These are phyloP conservation scores for Phytopythium mirpurense DNA, from an alignment of 352 stramenopile species.

Conservation along the genomic window DNA sequence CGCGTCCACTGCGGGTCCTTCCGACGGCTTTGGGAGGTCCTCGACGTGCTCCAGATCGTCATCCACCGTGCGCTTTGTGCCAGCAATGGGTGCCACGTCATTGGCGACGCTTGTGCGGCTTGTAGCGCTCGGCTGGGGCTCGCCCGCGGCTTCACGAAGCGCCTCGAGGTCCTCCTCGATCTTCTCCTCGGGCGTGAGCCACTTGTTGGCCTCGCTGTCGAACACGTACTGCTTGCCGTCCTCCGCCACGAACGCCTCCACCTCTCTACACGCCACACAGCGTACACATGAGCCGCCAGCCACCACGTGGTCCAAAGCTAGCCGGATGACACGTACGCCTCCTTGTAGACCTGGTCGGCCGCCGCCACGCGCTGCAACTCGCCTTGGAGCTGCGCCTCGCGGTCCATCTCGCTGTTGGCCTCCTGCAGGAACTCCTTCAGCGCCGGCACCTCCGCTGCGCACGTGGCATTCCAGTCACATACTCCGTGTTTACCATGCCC, in stretches of 20 bases:
- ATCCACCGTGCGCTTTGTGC: constrained; percentile 12
- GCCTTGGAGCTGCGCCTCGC: constrained; percentile 41
- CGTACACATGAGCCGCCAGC: neutral
- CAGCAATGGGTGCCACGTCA: neutral
- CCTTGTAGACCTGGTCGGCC: constrained; percentile 52
- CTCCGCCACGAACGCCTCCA: constrained; percentile 50
- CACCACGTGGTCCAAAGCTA: too few species aligned
- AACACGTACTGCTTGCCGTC: constrained; percentile 71
- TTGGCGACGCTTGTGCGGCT: neutral
- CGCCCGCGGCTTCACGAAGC: constrained; percentile 37
- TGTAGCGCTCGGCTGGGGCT: constrained; percentile 5
- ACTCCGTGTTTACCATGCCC: too few species aligned
- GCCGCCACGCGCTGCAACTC: constrained; percentile 28
- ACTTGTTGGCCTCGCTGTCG: constrained; percentile 59
- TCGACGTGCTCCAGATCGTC: constrained; percentile 34
- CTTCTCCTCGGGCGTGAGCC: constrained; percentile 64
- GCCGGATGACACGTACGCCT: constrained; percentile 27
- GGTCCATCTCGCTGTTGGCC: constrained; percentile 56
- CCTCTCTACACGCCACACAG: constrained; percentile 15
- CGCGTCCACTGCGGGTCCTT: neutral
- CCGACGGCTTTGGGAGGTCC: constrained; percentile 5
- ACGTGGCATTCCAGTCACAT: too few species aligned
- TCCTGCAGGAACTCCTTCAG: constrained; percentile 73
- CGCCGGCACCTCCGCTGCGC: constrained; percentile 42
- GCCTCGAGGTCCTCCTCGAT: constrained; percentile 67